phyloP scores from a whole-genome alignment of 257 asterid species.

The Paulownia fortunei region DNA sequence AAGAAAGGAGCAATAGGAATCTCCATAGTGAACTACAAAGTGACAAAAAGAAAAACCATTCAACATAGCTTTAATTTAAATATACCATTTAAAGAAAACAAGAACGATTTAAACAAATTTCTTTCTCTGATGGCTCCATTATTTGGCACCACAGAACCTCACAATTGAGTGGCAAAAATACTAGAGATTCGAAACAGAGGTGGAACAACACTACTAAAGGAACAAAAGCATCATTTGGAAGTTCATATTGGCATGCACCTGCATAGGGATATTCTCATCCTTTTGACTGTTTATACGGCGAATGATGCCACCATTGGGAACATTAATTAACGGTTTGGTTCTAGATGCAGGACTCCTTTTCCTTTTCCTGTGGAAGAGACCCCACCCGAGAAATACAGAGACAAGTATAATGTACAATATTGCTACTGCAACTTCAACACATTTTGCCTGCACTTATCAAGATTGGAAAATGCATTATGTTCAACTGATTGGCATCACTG shows the following conservation, averaged over 20 bases:
- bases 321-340: constrained; percentile 76
- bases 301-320: constrained; percentile 68
- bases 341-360: constrained; percentile 57
- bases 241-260: constrained; percentile 55
- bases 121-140: background rate
- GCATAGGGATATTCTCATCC: constrained; percentile 92
- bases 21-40: background rate
- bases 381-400: constrained; percentile 93
- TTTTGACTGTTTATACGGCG: constrained; percentile 78
- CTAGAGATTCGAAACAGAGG: background rate
- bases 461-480: constrained; percentile 26
- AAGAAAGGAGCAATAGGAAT: background rate
- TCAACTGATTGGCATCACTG: background rate
- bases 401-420: constrained; percentile 68
- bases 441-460: constrained; percentile 77
- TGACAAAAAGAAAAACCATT: background rate
- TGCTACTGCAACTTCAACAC: constrained; percentile 86
- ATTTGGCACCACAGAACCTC: background rate
- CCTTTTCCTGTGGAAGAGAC: constrained; percentile 70
- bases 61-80: background rate
- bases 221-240: background rate
- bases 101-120: background rate
- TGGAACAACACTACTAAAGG: background rate
- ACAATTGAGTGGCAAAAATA: background rate
- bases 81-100: background rate